These are phyloP conservation scores for Chalciporus chontae DNA, from an alignment of 768 basidiomycete species.

Conservation along the genomic window DNA sequence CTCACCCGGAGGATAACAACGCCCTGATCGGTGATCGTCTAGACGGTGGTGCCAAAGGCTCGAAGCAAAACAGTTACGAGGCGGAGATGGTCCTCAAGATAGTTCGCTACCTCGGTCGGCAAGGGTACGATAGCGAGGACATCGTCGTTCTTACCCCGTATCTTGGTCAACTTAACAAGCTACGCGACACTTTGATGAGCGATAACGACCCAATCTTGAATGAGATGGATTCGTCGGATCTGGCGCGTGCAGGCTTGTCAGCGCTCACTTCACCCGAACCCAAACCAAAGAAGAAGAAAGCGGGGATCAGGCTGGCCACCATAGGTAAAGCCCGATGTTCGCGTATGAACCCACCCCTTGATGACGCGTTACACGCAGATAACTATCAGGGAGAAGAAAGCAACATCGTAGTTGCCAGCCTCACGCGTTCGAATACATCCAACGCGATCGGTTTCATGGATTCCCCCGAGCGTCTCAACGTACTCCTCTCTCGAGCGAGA, in stretches of 20 bases:
- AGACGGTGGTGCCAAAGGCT: slow-evolving; percentile 44
- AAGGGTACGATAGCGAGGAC: slow-evolving; percentile 59
- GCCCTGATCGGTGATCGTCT: slow-evolving; percentile 36
- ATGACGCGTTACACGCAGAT: slow-evolving; percentile 35
- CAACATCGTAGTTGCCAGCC: slow-evolving; percentile 57
- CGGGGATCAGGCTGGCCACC: slow-evolving; percentile 52
- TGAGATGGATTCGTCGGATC: slow-evolving; percentile 57
- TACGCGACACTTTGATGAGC: slow-evolving; percentile 42
- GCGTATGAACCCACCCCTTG: not conserved
- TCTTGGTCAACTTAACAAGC: slow-evolving; percentile 55
- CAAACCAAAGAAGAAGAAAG: slow-evolving; percentile 40
- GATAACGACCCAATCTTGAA: slow-evolving; percentile 56
- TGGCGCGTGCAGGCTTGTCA: slow-evolving; percentile 52
- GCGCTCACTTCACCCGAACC: slow-evolving; percentile 28
- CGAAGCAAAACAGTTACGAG: slow-evolving; percentile 61
- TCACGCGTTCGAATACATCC: slow-evolving; percentile 56
- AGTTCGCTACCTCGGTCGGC: slow-evolving; percentile 60
- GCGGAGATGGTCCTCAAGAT: slow-evolving; percentile 63
- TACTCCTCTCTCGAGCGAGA: slow-evolving; percentile 65
- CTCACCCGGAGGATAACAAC: slow-evolving; percentile 50
- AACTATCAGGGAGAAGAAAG: slow-evolving; percentile 78
- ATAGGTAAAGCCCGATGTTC: slow-evolving; percentile 44
- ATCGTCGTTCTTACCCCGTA: slow-evolving; percentile 72
- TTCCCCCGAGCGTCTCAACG: slow-evolving; percentile 65
- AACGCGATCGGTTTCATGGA: slow-evolving; percentile 70